Conservation (phyloP, 805 yeast genomes). For the Kluyveromyces aestuarii region DNA sequence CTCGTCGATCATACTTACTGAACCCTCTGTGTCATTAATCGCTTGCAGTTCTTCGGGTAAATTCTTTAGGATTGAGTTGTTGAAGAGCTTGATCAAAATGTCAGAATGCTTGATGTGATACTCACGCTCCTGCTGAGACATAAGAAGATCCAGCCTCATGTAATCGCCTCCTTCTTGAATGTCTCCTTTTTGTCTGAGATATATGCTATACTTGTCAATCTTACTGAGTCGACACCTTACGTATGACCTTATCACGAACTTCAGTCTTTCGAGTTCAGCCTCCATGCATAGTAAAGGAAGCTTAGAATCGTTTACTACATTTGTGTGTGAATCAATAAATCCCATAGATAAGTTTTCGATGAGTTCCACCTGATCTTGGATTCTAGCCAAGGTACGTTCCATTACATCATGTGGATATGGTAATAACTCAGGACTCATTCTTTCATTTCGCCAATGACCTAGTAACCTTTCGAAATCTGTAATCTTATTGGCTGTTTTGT, state of each 20-base stretch:
- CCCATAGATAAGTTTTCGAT: conserved; percentile 75
- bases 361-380: conserved; percentile 63
- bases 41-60: conserved; percentile 64
- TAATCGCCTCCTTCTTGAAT: conserved; percentile 23
- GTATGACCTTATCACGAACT: conserved; percentile 72
- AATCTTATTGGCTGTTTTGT: conserved; percentile 4
- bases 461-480: conserved; percentile 32
- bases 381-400: conserved; percentile 44
- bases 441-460: conserved; percentile 72
- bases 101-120: conserved; percentile 65
- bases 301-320: conserved; percentile 37
- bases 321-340: conserved; percentile 40
- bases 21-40: conserved; percentile 66
- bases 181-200: conserved; percentile 37
- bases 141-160: conserved; percentile 16
- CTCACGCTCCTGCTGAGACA: conserved; percentile 51
- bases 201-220: conserved; percentile 61
- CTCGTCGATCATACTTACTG: conserved; percentile 62
- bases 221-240: conserved; percentile 68
- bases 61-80: conserved; percentile 52
- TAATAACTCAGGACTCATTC: conserved; percentile 80
- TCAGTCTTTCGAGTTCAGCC: conserved; percentile 82
- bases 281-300: conserved; percentile 78
- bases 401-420: conserved; percentile 60
- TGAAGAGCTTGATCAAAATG: conserved; percentile 55